Evolutionary conservation across 2,329 filamentous ascomycete species (phyloP).

Genomic region (Diaporthe longicolla): DNA sequence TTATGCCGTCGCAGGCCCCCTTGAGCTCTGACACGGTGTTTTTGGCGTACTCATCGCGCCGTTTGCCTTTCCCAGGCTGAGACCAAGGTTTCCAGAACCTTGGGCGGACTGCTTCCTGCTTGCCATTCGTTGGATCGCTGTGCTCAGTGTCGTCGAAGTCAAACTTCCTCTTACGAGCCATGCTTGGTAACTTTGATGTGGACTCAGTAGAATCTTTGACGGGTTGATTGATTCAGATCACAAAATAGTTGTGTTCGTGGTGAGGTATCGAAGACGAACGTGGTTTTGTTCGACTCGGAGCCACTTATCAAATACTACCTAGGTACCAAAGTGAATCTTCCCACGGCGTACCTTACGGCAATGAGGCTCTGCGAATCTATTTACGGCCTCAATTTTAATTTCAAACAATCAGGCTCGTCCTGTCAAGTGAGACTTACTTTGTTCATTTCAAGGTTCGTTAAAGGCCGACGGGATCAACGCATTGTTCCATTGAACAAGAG

Average conservation of each 20-base stretch:
- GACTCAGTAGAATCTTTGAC: too few species aligned
- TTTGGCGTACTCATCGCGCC: not conserved
- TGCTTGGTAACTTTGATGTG: not conserved
- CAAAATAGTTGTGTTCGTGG: not conserved
- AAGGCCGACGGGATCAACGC: not conserved
- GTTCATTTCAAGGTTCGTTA: not conserved
- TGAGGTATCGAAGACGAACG: not conserved
- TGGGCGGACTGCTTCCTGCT: constrained; percentile 10
- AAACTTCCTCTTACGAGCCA: not conserved
- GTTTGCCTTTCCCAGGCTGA: not conserved
- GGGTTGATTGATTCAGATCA: not conserved
- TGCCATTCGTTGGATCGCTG: not conserved
- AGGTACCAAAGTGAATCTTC: too few species aligned
- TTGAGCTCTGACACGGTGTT: not conserved
- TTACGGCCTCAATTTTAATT: too few species aligned
- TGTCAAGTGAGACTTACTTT: not conserved
- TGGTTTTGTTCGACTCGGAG: not conserved
- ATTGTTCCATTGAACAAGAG: not conserved
- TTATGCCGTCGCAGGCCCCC: not conserved
- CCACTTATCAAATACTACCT: not conserved
- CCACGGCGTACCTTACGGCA: too few species aligned
- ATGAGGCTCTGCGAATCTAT: not conserved
- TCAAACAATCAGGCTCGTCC: not conserved
- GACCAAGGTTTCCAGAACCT: constrained; percentile 29
- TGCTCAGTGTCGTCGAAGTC: not conserved